phyloP scores from a whole-genome alignment of 768 basidiomycete genomes.

The Kwoniella pini region DNA sequence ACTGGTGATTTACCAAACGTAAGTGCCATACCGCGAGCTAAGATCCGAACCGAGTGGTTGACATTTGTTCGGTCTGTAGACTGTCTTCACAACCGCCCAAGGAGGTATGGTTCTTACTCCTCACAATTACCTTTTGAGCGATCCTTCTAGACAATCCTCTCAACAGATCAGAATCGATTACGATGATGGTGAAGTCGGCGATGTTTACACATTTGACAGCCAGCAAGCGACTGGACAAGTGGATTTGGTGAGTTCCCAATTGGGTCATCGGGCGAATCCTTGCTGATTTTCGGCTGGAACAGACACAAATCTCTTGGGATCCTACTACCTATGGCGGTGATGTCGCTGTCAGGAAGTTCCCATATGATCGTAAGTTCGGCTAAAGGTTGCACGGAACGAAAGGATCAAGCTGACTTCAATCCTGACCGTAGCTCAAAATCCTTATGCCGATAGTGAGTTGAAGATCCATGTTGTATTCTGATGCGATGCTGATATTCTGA shows the following conservation, averaged over 20 bases:
- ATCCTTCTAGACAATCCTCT: slow-evolving; percentile 43
- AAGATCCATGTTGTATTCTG: not conserved
- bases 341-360: slow-evolving; percentile 38
- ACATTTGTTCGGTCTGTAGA: too few relatives aligned
- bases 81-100: slow-evolving; percentile 39
- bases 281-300: too few relatives aligned
- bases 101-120: slow-evolving; percentile 43
- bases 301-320: slow-evolving; percentile 24
- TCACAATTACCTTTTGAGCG: slow-evolving; percentile 49
- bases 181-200: slow-evolving; percentile 23
- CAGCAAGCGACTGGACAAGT: slow-evolving; percentile 19
- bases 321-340: slow-evolving; percentile 33
- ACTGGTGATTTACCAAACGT: slow-evolving; percentile 50
- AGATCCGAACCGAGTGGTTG: too few relatives aligned
- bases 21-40: too few relatives aligned
- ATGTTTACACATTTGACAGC: slow-evolving; percentile 31
- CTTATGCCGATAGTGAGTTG: slow-evolving; percentile 16
- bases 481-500: not conserved
- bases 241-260: slow-evolving; percentile 21
- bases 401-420: not conserved
- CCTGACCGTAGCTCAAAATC: slow-evolving; percentile 14
- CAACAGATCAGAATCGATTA: slow-evolving; percentile 50
- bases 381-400: too few relatives aligned
- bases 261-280: too few relatives aligned
- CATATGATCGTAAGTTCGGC: slow-evolving; percentile 31